Evolutionary conservation across 768 basidiomycete genomes (phyloP).

Genomic region (Pleurotus salmoneostramineus): DNA sequence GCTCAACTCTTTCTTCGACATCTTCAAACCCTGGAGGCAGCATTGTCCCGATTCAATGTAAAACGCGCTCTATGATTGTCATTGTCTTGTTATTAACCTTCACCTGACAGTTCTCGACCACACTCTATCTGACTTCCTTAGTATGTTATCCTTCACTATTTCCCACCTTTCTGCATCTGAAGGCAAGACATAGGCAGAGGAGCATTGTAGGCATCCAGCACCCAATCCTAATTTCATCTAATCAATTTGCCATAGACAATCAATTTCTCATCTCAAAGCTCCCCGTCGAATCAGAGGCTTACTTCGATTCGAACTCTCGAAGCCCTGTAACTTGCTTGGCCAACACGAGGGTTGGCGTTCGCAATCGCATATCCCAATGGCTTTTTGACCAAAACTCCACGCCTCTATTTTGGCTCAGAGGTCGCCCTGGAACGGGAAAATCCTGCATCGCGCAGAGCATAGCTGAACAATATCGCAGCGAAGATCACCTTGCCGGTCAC

Average conservation of each 20-base stretch:
- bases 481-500: constrained; percentile 18
- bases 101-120: background rate
- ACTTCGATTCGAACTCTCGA: background rate
- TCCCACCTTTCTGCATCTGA: no score
- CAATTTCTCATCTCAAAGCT: background rate
- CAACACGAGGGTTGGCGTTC: background rate
- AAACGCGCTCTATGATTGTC: background rate
- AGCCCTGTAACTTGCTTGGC: background rate
- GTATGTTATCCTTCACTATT: no score
- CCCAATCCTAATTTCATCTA: background rate
- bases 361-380: constrained; percentile 9
- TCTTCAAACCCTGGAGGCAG: background rate
- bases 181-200: no score
- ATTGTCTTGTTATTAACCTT: background rate
- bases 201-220: background rate
- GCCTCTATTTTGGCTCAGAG: constrained; percentile 14
- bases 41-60: background rate
- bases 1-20: background rate
- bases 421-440: constrained; percentile 18
- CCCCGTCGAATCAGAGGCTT: background rate
- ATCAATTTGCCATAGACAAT: background rate
- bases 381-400: background rate
- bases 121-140: background rate
- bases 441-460: constrained; percentile 16
- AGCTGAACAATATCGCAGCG: constrained; percentile 12